Base-by-base conservation (phyloP, 148 eudicot genomes). In the Cornus suecica region DNA sequence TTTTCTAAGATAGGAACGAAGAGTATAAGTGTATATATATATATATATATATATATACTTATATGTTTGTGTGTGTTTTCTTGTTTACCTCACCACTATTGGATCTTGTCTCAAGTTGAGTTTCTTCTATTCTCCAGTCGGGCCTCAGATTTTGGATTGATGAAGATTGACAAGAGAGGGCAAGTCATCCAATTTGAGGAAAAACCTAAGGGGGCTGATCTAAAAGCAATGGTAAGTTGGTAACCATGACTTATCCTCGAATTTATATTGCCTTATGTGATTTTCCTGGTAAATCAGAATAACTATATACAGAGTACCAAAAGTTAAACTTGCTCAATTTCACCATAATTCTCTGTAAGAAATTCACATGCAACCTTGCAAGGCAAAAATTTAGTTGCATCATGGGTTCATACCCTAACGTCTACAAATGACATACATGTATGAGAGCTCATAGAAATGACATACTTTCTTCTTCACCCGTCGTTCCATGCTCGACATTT, bases 191-290 rank as follows among this genome's bases (percentile, higher is more conserved):
- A 91, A 65, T 91, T 91, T 75, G 81, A 61, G 20, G 93, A 91
- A 73, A 91, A 91, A 81, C 97, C 97, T 9, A 79, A 45, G 73
- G 97, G 93, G 7, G 72, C 75, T 60, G 87, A 89, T 79, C 65
- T 91, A 58, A 83, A 91, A 80, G 85, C 87, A 72, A 91, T 91
- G 97, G 97, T 89, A 61, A 82, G 84, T 89, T 91, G 97, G 97
- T 89, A 61, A 82, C 83, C 42, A 1, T 34, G 8, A 11, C 60
- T 1, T 3, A 42, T n/a, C 66, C 18, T 23, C 51, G 42, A 65
- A 51, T 30, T 34, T 26, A 25, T 10, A 34, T 30, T 20, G 8
- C 23, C 16, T 63, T 4, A 32, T 77, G 11, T 29, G 4, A n/a
- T 72, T 51, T 70, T 37, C 54, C 20, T 48, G 54, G 54, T 13